phyloP scores from a whole-genome alignment of 2,329 filamentous ascomycete genomes.

The Sordariomycetes sp. region DNA sequence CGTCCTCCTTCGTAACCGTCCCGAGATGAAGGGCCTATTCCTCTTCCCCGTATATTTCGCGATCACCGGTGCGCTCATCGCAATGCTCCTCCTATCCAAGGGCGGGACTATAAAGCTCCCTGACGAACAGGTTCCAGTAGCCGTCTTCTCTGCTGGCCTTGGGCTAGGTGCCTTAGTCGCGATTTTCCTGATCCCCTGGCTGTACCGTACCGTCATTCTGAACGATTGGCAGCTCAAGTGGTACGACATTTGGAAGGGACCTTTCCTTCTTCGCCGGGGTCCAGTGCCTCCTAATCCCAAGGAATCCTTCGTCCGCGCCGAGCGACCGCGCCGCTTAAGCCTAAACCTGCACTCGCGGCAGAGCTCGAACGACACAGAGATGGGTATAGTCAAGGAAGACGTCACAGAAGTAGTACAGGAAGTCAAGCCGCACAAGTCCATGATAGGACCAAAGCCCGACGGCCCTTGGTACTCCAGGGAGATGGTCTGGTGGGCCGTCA shows the following conservation, averaged over 20 bases:
- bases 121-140: constrained; percentile 35
- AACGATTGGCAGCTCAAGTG: constrained; percentile 49
- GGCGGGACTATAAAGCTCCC: constrained; percentile 36
- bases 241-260: constrained; percentile 44
- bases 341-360: constrained; percentile 11
- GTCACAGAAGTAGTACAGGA: constrained; percentile 10
- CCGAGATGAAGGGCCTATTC: constrained; percentile 39
- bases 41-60: constrained; percentile 46
- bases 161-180: constrained; percentile 34
- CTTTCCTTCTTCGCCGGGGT: constrained; percentile 35
- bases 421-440: constrained; percentile 12
- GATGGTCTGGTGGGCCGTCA: constrained; percentile 32
- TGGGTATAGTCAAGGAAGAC: constrained; percentile 11
- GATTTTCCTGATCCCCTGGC: constrained; percentile 47
- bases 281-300: constrained; percentile 27
- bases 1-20: constrained; percentile 41
- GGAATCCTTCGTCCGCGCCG: constrained; percentile 5
- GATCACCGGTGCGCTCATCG: constrained; percentile 40
- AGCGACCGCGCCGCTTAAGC: constrained; percentile 19
- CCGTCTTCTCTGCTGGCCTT: constrained; percentile 41
- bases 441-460: constrained; percentile 27
- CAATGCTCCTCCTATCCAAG: constrained; percentile 52
- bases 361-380: constrained; percentile 15
- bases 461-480: constrained; percentile 29
- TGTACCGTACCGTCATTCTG: constrained; percentile 46